These are phyloP conservation scores for Golubevia pallescens DNA, from an alignment of 1,284 basidiomycete genomes.

Conservation along the genomic window DNA sequence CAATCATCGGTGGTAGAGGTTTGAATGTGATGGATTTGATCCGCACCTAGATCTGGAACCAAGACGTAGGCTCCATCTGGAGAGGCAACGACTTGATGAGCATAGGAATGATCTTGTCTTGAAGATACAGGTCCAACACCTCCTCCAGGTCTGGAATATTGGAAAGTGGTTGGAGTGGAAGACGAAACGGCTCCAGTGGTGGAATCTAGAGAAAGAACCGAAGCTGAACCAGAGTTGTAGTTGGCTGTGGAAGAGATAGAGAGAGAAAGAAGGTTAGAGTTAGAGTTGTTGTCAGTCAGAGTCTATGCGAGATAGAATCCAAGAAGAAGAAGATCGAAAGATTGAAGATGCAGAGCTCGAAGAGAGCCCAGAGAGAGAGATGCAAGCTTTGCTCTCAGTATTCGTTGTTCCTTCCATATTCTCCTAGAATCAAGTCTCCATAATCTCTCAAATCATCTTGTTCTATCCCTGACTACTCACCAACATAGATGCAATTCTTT, in stretches of 20 bases:
- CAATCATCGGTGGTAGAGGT: not conserved
- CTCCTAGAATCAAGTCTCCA: too few relatives aligned
- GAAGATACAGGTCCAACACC: conserved; percentile 31
- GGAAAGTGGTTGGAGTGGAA: not conserved
- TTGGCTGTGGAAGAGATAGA: conserved; percentile 18
- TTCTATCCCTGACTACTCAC: not conserved
- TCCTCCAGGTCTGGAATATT: conserved; percentile 25
- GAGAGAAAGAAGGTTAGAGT: not conserved
- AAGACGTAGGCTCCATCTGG: conserved; percentile 35
- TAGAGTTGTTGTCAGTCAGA: too few relatives aligned
- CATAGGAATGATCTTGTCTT: conserved; percentile 41
- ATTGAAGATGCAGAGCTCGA: not conserved
- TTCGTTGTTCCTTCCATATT: too few relatives aligned
- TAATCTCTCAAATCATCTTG: too few relatives aligned
- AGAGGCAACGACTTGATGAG: conserved; percentile 33
- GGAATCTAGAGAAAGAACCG: conserved; percentile 16
- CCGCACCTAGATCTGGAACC: conserved; percentile 40
- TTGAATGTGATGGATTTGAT: conserved; percentile 31
- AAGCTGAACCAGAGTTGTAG: conserved; percentile 23
- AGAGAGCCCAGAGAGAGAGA: too few relatives aligned
- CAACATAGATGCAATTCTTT: conserved; percentile 7
- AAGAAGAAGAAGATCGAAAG: too few relatives aligned
- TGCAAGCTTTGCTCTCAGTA: too few relatives aligned
- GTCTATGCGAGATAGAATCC: too few relatives aligned
- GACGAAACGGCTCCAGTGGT: not conserved